Percentiles rank a stretch among this genome's conserved stretches.
phyloP scores from a whole-genome alignment of 2,329 filamentous ascomycete species.

The Diaporthe capsici region DNA sequence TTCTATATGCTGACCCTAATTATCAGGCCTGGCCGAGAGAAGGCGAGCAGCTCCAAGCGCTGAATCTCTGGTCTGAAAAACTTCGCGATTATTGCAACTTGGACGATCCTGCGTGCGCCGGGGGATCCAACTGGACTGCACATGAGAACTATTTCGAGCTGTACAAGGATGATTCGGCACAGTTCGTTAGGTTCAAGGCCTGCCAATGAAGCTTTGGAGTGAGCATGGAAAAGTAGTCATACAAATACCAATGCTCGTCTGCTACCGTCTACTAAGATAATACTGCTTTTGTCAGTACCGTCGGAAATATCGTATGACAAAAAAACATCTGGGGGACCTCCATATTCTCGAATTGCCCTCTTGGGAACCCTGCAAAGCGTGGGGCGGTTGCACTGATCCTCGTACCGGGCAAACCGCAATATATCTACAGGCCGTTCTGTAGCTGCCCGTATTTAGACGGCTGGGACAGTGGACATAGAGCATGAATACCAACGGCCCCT shows the following conservation, averaged over 20 bases:
- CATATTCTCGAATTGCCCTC: neutral
- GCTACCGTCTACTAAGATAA: too few relatives aligned
- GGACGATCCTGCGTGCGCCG: slow-evolving; percentile 57
- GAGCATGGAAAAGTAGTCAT: neutral
- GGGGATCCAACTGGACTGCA: slow-evolving; percentile 3
- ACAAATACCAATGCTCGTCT: neutral
- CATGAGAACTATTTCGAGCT: slow-evolving; percentile 26
- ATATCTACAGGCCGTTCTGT: too few relatives aligned
- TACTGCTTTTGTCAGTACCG: neutral
- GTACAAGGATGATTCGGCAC: slow-evolving; percentile 20
- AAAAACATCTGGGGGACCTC: neutral
- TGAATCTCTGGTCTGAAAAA: slow-evolving; percentile 47
- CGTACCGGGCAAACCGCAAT: neutral
- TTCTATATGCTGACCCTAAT: neutral
- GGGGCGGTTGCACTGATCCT: neutral
- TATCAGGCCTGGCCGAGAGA: slow-evolving; percentile 49
- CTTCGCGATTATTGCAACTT: slow-evolving; percentile 54
- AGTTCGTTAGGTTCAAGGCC: slow-evolving; percentile 18
- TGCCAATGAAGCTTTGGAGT: neutral
- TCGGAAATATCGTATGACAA: neutral
- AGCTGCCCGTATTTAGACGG: neutral
- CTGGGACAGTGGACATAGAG: neutral
- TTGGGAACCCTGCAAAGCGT: neutral
- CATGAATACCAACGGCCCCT: too few relatives aligned
- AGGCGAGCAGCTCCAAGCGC: slow-evolving; percentile 47